Evolutionary conservation across 2,329 filamentous ascomycete species (phyloP).

Genomic region (Rhytidhysteron rufulum): DNA sequence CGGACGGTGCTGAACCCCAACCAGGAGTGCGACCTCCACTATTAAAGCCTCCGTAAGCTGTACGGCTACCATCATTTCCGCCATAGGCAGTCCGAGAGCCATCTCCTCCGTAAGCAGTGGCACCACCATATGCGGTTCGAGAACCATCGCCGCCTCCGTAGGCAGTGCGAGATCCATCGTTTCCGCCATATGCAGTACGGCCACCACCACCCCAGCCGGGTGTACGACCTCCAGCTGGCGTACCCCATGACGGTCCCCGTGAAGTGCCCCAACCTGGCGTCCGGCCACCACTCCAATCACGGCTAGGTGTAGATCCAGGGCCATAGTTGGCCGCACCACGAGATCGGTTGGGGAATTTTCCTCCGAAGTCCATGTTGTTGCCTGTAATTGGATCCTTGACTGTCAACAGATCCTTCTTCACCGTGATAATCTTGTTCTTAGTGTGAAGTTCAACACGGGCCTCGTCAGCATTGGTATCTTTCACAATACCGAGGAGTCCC

Average conservation of each 20-base stretch:
- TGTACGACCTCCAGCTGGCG: slow-evolving; percentile 43
- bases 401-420: slow-evolving; percentile 75
- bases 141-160: slow-evolving; percentile 57
- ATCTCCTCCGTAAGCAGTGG: slow-evolving; percentile 40
- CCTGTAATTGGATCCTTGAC: slow-evolving; percentile 81
- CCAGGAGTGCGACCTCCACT: slow-evolving; percentile 47
- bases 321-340: slow-evolving; percentile 42
- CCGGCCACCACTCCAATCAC: slow-evolving; percentile 39
- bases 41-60: slow-evolving; percentile 50
- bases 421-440: slow-evolving; percentile 85
- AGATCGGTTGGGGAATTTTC: slow-evolving; percentile 32
- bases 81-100: slow-evolving; percentile 41
- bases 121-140: slow-evolving; percentile 46
- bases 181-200: slow-evolving; percentile 37
- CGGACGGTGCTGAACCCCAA: slow-evolving; percentile 53
- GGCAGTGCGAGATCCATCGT: slow-evolving; percentile 66
- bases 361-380: slow-evolving; percentile 65
- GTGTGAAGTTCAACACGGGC: slow-evolving; percentile 91
- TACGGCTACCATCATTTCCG: slow-evolving; percentile 27
- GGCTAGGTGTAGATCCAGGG: slow-evolving; percentile 26
- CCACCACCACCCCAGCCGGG: slow-evolving; percentile 48
- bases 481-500: slow-evolving; percentile 89
- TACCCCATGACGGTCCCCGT: slow-evolving; percentile 52
- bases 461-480: slow-evolving; percentile 82
- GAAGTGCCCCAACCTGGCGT: slow-evolving; percentile 33